These are phyloP conservation scores for Lecanicillium sp. DNA, from an alignment of 2,329 filamentous ascomycete genomes.

Conservation along the genomic window DNA sequence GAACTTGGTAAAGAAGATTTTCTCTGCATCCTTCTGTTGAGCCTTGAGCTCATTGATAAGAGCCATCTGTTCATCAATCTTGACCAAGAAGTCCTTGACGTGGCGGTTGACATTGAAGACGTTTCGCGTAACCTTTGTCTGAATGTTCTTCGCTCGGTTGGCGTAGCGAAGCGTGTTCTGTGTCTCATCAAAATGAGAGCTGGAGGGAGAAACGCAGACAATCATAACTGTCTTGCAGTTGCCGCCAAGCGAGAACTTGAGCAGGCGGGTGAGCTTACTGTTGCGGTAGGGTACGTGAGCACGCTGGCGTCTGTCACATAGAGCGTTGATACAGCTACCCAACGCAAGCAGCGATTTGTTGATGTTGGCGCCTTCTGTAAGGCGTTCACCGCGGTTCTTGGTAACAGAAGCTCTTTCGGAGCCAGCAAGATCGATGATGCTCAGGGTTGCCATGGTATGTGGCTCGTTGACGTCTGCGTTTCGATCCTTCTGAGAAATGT, in stretches of 20 bases:
- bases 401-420: constrained; percentile 95
- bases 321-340: constrained; percentile 95
- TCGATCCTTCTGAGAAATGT: constrained; percentile 86
- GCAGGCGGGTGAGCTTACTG: constrained; percentile 88
- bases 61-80: constrained; percentile 98
- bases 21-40: constrained; percentile 85
- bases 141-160: constrained; percentile 97
- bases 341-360: constrained; percentile 95
- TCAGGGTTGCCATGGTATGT: constrained; percentile 95
- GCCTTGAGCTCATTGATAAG: constrained; percentile 92
- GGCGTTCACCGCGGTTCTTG: constrained; percentile 86
- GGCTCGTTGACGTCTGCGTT: constrained; percentile 91
- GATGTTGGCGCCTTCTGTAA: constrained; percentile 95
- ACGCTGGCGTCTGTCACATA: constrained; percentile 85
- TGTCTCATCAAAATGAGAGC: constrained; percentile 94
- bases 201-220: constrained; percentile 94
- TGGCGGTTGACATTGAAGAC: constrained; percentile 99
- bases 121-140: constrained; percentile 98
- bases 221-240: constrained; percentile 99
- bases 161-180: constrained; percentile 97
- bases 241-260: constrained; percentile 95
- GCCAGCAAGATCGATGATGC: constrained; percentile 94
- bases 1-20: constrained; percentile 78
- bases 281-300: constrained; percentile 97
- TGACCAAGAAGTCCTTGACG: constrained; percentile 98